Base-by-base conservation (phyloP, 176 grass and related monocot genomes). In the Oryza brachyantha region DNA sequence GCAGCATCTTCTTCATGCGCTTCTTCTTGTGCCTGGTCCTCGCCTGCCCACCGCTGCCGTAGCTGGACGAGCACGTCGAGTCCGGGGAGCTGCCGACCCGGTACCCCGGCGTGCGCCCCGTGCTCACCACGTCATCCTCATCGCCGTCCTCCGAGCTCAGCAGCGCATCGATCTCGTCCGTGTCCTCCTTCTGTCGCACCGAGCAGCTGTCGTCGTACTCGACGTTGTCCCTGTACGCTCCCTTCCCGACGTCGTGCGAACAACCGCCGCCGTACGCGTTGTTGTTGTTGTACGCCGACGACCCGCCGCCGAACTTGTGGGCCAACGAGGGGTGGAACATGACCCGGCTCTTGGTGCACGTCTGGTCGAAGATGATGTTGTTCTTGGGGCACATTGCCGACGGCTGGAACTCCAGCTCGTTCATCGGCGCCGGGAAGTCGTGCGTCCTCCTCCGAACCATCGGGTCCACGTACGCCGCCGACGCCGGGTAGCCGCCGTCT, bases 361-460 rank as follows among this genome's bases (percentile, higher is more conserved):
- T 99, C 81, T 99, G 96, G 64, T 99, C 92, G 66, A 99, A 99
- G 78, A 99, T 99, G 74, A 99, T 90, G 29, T 93, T 95, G 85
- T 99, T 95, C 90, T 89, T 89, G 31, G 96, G 96, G 83, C 90
- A 99, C 29, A 81, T 91, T 8, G 94, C 96, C 14, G 92, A 89
- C 52, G 92, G 84, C 83, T 99, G 92, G 84, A 99, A 91, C 88
- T 99, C 96, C 0, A 99, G 84, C 73, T 84, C 84, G 29, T 88
- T 93, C 9, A 93, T 75, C 19, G 92, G 96, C 77, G 78, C 87
- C 13, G 96, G 90, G 59, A 88, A 89, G 11, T 99, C 96, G 65
- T 90, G 83, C 71, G 80, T 63, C 85, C 89, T 84, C 69, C 60
- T 74, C n/a, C 76, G 79, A 32, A 39, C 79, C 7, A 85, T 68